phyloP scores from a whole-genome alignment of 2,329 filamentous ascomycete species.

The Alternaria tenuissima region DNA sequence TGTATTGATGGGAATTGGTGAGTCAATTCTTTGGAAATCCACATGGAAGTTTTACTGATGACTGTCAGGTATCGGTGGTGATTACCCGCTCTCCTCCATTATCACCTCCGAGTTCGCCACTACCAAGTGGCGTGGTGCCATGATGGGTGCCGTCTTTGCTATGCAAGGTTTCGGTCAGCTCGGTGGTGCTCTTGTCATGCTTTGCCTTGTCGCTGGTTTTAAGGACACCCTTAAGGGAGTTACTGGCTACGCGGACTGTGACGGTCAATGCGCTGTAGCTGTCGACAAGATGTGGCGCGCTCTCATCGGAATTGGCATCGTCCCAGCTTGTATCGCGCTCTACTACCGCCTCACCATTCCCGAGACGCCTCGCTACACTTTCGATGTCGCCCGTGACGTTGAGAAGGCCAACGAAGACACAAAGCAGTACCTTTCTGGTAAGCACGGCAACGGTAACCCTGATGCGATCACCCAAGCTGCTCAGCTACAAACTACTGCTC shows the following conservation, averaged over 20 bases:
- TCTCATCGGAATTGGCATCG: conserved; percentile 52
- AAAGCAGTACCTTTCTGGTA: conserved; percentile 75
- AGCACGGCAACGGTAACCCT: conserved; percentile 66
- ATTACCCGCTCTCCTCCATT: conserved; percentile 83
- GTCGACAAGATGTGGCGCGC: conserved; percentile 55
- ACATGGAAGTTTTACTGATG: conserved; percentile 6
- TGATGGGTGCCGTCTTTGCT: conserved; percentile 55
- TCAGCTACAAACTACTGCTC: conserved; percentile 61
- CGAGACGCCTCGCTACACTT: conserved; percentile 54
- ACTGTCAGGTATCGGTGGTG: conserved; percentile 64
- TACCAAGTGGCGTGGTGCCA: conserved; percentile 52
- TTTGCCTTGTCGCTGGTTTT: conserved; percentile 43
- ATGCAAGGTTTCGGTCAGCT: conserved; percentile 57
- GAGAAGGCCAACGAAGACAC: conserved; percentile 71
- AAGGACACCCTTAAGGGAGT: conserved; percentile 37
- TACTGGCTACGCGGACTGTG: conserved; percentile 35
- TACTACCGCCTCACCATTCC: conserved; percentile 55
- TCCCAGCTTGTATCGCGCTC: conserved; percentile 53
- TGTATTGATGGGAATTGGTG: conserved; percentile 53
- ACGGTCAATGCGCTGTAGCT: conserved; percentile 39
- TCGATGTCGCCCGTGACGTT: conserved; percentile 52
- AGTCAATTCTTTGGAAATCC: conserved; percentile 49
- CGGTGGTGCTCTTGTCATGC: conserved; percentile 47
- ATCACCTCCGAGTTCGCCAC: conserved; percentile 70
- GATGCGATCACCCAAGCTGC: conserved; percentile 73